Evolutionary conservation across 1,284 basidiomycete species (phyloP), one percentile per base, ranked within the genome.

Genomic region (Lentinus polychrous): DNA sequence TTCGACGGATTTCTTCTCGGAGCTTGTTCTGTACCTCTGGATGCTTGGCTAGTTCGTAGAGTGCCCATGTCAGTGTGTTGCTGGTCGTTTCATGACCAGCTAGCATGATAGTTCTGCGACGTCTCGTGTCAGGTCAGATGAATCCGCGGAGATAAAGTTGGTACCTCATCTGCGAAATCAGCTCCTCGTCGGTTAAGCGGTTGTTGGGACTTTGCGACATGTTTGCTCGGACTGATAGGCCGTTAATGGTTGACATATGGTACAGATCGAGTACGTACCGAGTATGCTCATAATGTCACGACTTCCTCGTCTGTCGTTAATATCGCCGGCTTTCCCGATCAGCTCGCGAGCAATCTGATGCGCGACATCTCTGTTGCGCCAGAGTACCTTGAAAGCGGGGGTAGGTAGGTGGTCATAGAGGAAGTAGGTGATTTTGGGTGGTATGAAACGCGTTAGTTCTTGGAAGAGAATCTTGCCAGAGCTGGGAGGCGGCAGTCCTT

Each of bases 81-180:
- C 76, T 67, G 0, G 72, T 75, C 1, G 79, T 79, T 52, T 81
- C 78, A 49, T 81, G 74, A 0, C 81, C 75, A 10, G 71, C 68
- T 49, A 70, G 55, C 24, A 75, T 52, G 34, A 75, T 63, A 5
- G 67, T 70, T 11, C 71, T 70, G 39, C 18, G 15, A 22, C 7
- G 17, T 3, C n/a, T 8, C 11, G 39, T 46, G 23, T 37, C 20
- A 43, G 20, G 27, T 5, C 8, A 35, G 10, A 27, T n/a, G 24
- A 42, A 12, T 2, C 32, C 17, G 23, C 40, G 32, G 18, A 23
- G 41, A 35, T 15, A 31, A 23, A 3, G 24, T 43, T 55, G 62
- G 31, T 50, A 75, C 73, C 73, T 64, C 71, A 84, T 76, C 57
- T 81, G 76, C 7, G 77, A 62, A 2, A 76, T 53, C 53, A 81